Conservation (phyloP, 139 green algal species). For the Axilococcus clingmanii region DNA sequence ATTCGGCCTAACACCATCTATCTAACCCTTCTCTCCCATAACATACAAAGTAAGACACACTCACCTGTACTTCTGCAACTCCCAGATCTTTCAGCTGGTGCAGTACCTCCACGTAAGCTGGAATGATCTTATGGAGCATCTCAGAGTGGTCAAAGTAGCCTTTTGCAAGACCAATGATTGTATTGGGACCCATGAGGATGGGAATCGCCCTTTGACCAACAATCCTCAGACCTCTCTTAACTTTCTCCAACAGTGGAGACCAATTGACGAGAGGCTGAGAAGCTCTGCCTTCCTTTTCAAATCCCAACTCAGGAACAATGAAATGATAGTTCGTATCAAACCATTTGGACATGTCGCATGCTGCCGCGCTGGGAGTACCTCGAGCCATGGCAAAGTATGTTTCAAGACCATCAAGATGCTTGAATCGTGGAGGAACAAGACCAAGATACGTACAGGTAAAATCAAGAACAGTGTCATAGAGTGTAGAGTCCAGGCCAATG, state of each 20-base stretch:
- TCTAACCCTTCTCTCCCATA: too few relatives aligned
- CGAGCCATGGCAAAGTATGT: conserved; percentile 83
- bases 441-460: conserved; percentile 54
- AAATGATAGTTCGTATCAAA: conserved; percentile 93
- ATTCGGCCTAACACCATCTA: too few relatives aligned
- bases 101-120: conserved; percentile 60
- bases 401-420: conserved; percentile 39
- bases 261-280: conserved; percentile 41
- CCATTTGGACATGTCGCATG: conserved; percentile 85
- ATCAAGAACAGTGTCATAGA: conserved; percentile 89
- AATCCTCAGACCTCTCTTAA: conserved; percentile 45
- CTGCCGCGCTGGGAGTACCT: conserved; percentile 35
- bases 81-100: conserved; percentile 38
- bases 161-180: conserved; percentile 54
- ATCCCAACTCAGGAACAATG: conserved; percentile 65
- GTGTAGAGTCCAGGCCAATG: conserved; percentile 67
- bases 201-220: conserved; percentile 64
- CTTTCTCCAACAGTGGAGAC: conserved; percentile 40
- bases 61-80: conserved; percentile 38
- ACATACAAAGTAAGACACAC: too few relatives aligned
- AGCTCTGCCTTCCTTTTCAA: conserved; percentile 6
- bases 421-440: conserved; percentile 56
- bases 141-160: conserved; percentile 3
- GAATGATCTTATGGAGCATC: conserved; percentile 43
- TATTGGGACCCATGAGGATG: conserved; percentile 72